phyloP scores from a whole-genome alignment of 2,329 filamentous ascomycete species.

The Cercospora sp. region DNA sequence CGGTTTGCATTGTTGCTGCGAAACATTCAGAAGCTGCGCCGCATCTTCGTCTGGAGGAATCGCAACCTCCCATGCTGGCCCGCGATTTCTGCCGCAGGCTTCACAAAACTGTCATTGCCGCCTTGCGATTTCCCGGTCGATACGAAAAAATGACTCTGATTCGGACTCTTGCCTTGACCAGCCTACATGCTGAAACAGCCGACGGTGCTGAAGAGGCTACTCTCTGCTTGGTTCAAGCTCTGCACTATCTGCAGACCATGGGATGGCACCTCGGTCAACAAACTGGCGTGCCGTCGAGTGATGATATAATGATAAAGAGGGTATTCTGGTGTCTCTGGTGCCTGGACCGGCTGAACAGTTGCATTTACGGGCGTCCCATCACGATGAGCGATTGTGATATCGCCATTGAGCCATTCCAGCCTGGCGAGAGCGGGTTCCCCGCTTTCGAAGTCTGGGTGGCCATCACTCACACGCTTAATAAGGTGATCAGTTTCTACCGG shows the following conservation, averaged over 20 bases:
- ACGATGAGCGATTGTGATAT: slow-evolving; percentile 52
- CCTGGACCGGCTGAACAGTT: slow-evolving; percentile 51
- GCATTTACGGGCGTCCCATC: slow-evolving; percentile 49
- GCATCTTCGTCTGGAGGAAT: slow-evolving; percentile 43
- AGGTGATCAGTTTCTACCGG: slow-evolving; percentile 51
- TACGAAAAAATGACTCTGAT: slow-evolving; percentile 51
- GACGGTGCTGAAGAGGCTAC: slow-evolving; percentile 51
- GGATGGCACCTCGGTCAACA: slow-evolving; percentile 48
- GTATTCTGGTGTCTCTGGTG: slow-evolving; percentile 54
- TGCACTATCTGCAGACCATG: slow-evolving; percentile 53
- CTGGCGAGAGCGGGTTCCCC: slow-evolving; percentile 47
- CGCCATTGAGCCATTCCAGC: slow-evolving; percentile 45
- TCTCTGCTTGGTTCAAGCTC: slow-evolving; percentile 46
- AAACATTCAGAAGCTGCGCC: slow-evolving; percentile 48
- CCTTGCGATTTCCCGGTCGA: slow-evolving; percentile 44
- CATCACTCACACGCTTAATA: slow-evolving; percentile 48
- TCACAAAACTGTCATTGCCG: slow-evolving; percentile 46
- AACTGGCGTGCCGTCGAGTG: slow-evolving; percentile 22
- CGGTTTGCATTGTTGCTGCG: slow-evolving; percentile 51
- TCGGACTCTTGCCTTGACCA: slow-evolving; percentile 49
- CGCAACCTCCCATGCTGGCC: slow-evolving; percentile 39
- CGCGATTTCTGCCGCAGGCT: slow-evolving; percentile 49
- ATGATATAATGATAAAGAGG: slow-evolving; percentile 43
- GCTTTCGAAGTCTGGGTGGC: slow-evolving; percentile 52
- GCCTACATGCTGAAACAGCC: slow-evolving; percentile 50